Base-by-base conservation (phyloP, 345 rosid species). In the Cardiospermum halicacabum region DNA sequence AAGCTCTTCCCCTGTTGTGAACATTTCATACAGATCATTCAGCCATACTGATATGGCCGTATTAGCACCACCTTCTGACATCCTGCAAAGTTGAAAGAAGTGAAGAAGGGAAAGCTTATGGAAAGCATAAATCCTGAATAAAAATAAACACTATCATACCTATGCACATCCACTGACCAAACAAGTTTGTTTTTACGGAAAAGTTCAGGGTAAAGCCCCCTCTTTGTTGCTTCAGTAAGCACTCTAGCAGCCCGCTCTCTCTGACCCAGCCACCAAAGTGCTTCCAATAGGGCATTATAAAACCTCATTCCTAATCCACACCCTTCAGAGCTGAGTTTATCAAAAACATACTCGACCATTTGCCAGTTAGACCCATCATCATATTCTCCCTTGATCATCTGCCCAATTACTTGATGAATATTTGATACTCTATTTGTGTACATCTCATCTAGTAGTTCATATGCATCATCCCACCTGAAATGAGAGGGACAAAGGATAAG, bases 211-310 rank as follows among this genome's bases (percentile, higher is more conserved):
- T 88, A 93, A 60, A 86, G 84, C 40, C 95, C 96, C 68, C 95
- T 81, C 69, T 85, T 88, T 55, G 83, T 82, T 62, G 95, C 95
- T 72, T 90, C 97, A 42, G 65, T 70, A 30, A 94, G 88, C 71
- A 91, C 91, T 77, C 85, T 88, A 62, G 87, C 90, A 50, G 96
- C 94, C 36, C 98, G 85, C 76, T 85, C 88, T 80, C 73, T 88
- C 81, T 87, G 97, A 68, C 89, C 92, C 36, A 93, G 73, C 92
- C 96, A 88, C 99, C 99, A 93, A 63, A 88, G 92, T 48, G 97
- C 92, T 76, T 93, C 99, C 55, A 90, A 53, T 75, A 93, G 88
- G 13, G 97, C 82, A 69, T 88, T 93, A 73, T 90, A 88, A 76
- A 93, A 90, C 83, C 96, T 85, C 75, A 86, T 73, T 70, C 94